These are phyloP conservation scores for Solanum hybrid DNA, from an alignment of 305 asterid genomes.

Conservation along the genomic window DNA sequence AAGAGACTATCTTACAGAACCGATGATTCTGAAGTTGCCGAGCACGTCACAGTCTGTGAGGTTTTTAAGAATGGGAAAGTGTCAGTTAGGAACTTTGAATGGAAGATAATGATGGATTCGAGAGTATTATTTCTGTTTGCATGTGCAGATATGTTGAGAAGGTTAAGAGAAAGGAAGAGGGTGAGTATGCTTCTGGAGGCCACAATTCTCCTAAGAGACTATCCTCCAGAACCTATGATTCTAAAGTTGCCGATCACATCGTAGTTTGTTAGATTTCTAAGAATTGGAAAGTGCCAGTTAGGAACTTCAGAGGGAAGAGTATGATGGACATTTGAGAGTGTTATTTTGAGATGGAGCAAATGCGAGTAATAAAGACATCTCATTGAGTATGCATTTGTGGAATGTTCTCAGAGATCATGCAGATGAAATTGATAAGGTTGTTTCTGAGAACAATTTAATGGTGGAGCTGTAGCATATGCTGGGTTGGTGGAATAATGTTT, in stretches of 20 bases:
- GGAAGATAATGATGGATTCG: conserved; percentile 67
- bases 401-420: conserved; percentile 38
- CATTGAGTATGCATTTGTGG: conserved; percentile 51
- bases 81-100: conserved; percentile 70
- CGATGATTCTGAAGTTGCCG: conserved; percentile 38
- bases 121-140: conserved; percentile 27
- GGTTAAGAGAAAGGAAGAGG: conserved; percentile 49
- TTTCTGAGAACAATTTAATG: conserved; percentile 16
- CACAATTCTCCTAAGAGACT: conserved; percentile 31
- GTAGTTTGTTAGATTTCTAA: conserved; percentile 67
- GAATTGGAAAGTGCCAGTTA: conserved; percentile 70
- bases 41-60: conserved; percentile 48
- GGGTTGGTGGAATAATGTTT: neutral
- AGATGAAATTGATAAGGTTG: conserved; percentile 44
- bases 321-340: conserved; percentile 65
- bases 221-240: conserved; percentile 29
- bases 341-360: conserved; percentile 46
- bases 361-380: conserved; percentile 52
- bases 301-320: conserved; percentile 70
- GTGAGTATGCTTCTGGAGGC: conserved; percentile 35
- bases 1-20: conserved; percentile 19
- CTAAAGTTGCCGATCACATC: conserved; percentile 28
- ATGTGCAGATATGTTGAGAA: conserved; percentile 42
- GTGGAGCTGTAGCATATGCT: neutral
- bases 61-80: conserved; percentile 74